Conservation (phyloP, 2,329 filamentous ascomycete species). For the Raffaelea ambrosiae region DNA sequence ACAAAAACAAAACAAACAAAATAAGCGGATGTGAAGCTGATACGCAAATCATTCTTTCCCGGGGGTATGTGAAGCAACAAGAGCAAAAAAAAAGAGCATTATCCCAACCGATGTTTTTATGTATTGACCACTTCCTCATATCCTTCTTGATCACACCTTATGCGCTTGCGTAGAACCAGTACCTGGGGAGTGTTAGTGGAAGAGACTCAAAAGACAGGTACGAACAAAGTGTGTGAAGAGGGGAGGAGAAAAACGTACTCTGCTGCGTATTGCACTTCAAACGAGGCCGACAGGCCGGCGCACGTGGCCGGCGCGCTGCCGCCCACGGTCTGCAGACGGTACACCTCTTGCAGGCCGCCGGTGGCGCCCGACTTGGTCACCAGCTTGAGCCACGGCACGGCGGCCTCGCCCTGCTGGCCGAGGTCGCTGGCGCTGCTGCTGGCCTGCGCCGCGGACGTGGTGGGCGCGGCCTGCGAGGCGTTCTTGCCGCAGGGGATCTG, state of each 20-base stretch:
- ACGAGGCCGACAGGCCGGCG: constrained; percentile 49
- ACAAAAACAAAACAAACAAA: background rate
- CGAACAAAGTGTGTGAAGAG: background rate
- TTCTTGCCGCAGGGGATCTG: constrained; percentile 56
- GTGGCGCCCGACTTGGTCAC: constrained; percentile 45
- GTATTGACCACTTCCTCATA: too few relatives aligned
- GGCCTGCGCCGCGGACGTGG: constrained; percentile 33
- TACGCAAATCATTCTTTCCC: too few relatives aligned
- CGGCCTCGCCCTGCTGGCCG: constrained; percentile 55
- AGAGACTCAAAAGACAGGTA: background rate
- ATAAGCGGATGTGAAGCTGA: background rate
- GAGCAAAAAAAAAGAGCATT: too few relatives aligned
- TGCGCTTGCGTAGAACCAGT: constrained; percentile 27
- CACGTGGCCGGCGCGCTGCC: constrained; percentile 70
- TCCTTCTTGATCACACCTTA: too few relatives aligned
- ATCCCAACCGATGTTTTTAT: too few relatives aligned
- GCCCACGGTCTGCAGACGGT: constrained; percentile 75
- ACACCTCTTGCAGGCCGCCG: constrained; percentile 63
- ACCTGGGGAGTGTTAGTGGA: constrained; percentile 17
- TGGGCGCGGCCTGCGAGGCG: constrained; percentile 53
- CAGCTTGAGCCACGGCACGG: constrained; percentile 77
- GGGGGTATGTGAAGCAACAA: too few relatives aligned
- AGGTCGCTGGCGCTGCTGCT: constrained; percentile 31
- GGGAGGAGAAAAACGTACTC: constrained; percentile 52
- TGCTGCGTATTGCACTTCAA: constrained; percentile 73